phyloP scores from a whole-genome alignment of 345 rosid species.

The Acer campestre region DNA sequence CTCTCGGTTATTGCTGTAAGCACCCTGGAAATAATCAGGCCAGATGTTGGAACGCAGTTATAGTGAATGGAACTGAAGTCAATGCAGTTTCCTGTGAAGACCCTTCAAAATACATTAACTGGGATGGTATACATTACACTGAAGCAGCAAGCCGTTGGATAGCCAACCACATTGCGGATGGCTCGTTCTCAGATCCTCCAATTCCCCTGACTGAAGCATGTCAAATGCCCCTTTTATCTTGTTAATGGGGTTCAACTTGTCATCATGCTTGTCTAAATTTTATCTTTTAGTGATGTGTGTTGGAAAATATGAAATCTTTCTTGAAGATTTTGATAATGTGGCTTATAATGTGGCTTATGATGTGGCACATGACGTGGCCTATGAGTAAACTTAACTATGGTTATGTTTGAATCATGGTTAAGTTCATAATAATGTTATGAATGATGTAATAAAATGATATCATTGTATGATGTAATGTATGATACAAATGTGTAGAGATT shows the following conservation, averaged over 20 bases:
- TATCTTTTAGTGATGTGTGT: no score
- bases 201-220: slow-evolving; percentile 28
- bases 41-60: slow-evolving; percentile 22
- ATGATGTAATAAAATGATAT: no score
- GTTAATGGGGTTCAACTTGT: neutral
- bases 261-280: neutral
- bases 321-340: no score
- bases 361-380: no score
- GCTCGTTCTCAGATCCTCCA: slow-evolving; percentile 38
- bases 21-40: slow-evolving; percentile 16
- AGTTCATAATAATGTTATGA: no score
- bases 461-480: no score
- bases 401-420: no score
- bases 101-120: slow-evolving; percentile 32
- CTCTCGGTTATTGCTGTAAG: slow-evolving; percentile 30
- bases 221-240: neutral
- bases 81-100: slow-evolving; percentile 21
- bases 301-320: no score
- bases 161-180: slow-evolving; percentile 30
- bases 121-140: slow-evolving; percentile 43
- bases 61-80: slow-evolving; percentile 26
- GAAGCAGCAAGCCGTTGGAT: slow-evolving; percentile 40
- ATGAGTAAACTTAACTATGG: no score
- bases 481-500: no score
- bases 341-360: no score